Evolutionary conservation across 768 basidiomycete genomes (phyloP).

Genomic region (Mycena rosella): DNA sequence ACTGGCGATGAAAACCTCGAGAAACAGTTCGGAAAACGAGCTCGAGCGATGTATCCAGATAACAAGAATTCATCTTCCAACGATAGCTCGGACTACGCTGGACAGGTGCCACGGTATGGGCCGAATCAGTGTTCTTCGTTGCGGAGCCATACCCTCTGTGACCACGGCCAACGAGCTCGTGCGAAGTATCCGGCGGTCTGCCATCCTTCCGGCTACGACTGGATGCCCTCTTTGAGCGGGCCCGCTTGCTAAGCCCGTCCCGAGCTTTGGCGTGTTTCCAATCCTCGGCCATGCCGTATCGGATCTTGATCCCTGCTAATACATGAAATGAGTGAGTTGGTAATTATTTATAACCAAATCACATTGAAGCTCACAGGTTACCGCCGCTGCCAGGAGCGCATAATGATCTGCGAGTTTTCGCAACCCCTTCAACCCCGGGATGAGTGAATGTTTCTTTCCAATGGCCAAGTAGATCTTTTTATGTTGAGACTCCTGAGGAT

Average conservation of each 20-base stretch:
- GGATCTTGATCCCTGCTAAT: background rate
- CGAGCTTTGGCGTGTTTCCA: background rate
- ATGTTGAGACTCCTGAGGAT: slow-evolving; percentile 26
- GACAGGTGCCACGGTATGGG: no score
- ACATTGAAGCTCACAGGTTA: background rate
- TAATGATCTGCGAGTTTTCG: background rate
- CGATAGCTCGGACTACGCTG: slow-evolving; percentile 1
- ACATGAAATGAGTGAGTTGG: no score
- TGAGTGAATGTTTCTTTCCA: slow-evolving; percentile 4
- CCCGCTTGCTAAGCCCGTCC: background rate
- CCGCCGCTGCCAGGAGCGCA: background rate
- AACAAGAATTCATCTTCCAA: background rate
- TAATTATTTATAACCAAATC: background rate
- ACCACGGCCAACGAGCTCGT: background rate
- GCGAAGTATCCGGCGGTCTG: slow-evolving; percentile 5
- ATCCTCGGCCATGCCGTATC: background rate
- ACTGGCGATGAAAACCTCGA: background rate
- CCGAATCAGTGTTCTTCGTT: no score
- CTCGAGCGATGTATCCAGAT: background rate
- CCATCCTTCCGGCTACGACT: background rate
- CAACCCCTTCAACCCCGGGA: background rate
- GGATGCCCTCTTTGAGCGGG: no score
- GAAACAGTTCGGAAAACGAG: background rate
- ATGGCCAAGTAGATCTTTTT: background rate
- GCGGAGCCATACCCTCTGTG: background rate